Evolutionary conservation across 192 early-diverging fungal genomes (phyloP).

Genomic region (Pilaira anomala): DNA sequence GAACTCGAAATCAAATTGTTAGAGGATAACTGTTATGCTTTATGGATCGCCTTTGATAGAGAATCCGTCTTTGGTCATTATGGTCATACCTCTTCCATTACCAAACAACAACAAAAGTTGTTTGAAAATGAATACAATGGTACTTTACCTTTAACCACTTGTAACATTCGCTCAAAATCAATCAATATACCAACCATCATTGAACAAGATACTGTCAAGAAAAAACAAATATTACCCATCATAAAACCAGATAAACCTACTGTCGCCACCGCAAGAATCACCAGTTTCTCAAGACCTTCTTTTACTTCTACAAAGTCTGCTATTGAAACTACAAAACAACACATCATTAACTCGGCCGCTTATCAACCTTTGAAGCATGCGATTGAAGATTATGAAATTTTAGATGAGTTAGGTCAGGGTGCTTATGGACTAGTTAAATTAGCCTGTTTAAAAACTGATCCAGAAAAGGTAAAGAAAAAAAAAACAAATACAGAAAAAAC

Average conservation of each 20-base stretch:
- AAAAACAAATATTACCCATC: background rate
- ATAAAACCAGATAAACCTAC: background rate
- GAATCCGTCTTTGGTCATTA: slow-evolving; percentile 24
- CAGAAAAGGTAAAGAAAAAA: slow-evolving; percentile 32
- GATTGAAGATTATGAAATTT: slow-evolving; percentile 56
- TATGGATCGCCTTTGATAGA: slow-evolving; percentile 63
- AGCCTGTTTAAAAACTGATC: slow-evolving; percentile 46
- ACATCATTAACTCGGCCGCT: background rate
- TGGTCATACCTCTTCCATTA: slow-evolving; percentile 5
- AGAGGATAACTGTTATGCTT: slow-evolving; percentile 46
- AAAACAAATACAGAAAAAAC: background rate
- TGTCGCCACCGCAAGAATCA: background rate
- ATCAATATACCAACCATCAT: slow-evolving; percentile 9
- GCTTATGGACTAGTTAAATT: slow-evolving; percentile 67
- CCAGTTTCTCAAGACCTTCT: background rate
- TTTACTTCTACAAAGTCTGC: background rate
- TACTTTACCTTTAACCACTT: background rate
- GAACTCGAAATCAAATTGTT: slow-evolving; percentile 58
- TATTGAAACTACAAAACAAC: background rate
- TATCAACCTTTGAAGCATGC: background rate
- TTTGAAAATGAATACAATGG: too few species aligned
- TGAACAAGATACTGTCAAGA: background rate
- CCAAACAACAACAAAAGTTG: too few species aligned
- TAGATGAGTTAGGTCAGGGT: slow-evolving; percentile 58
- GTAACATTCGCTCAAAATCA: slow-evolving; percentile 4